A percentile compares a stretch with the other conserved stretches of the same genome.
phyloP scores from a whole-genome alignment of 164 flowering plant species.

The Magnolia kwangsiensis region DNA sequence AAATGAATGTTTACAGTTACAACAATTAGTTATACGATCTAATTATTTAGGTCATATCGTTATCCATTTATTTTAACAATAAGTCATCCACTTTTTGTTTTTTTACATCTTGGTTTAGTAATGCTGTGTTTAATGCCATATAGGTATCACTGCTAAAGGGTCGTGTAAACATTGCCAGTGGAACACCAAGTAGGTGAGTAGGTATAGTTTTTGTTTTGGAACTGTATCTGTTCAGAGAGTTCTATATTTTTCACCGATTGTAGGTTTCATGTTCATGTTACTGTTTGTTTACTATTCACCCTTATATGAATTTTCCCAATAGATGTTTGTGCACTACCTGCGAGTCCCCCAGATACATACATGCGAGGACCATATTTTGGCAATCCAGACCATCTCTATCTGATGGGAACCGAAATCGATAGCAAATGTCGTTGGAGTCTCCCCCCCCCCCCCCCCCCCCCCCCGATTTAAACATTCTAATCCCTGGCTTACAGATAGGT shows the following conservation, averaged over 20 bases:
- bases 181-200: constrained; percentile 89
- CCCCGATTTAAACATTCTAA: too few species aligned
- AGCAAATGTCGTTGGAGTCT: neutral
- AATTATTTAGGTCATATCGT: neutral
- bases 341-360: neutral
- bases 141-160: constrained; percentile 67
- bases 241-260: neutral
- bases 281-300: neutral
- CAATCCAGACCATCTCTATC: neutral
- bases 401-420: neutral
- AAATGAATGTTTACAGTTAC: neutral
- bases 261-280: neutral
- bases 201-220: neutral
- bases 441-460: too few species aligned
- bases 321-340: neutral
- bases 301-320: neutral
- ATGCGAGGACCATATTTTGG: neutral
- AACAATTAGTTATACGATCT: neutral
- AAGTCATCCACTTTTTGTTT: neutral
- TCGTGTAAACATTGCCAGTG: constrained; percentile 86
- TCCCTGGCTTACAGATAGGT: too few species aligned
- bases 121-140: constrained; percentile 11
- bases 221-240: neutral
- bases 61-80: neutral
- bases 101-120: neutral